Base-by-base conservation (phyloP, 352 stramenopile species). In the Globisporangium solare region DNA sequence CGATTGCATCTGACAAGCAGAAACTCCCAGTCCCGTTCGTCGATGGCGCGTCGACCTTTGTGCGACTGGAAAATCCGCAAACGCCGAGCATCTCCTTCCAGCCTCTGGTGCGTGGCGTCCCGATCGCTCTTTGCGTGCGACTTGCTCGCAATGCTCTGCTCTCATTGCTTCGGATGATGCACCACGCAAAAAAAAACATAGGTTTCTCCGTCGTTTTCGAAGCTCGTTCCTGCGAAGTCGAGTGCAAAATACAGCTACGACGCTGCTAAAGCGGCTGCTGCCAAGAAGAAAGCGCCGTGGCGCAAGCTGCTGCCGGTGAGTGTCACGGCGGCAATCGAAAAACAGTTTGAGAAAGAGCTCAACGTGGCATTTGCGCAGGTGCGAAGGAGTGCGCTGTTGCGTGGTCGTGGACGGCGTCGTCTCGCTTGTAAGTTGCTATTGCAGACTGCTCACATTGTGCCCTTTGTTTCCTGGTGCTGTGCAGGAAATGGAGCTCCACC, bases 291-390 rank as follows among this genome's bases (percentile, higher is more conserved):
- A 52, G 61, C 65, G 11, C 74, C 78, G 17, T 32, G 89, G 20
- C 81, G 48, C 61, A 89, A 83, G 40, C 64, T 83, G 10, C 21
- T 92, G 21, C 64, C 76, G 1, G 10, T 56, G 0, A 69, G 64
- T 10, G 17, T 53, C n/a, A 63, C 58, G 0, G 67, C 66, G 11
- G 15, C 55, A 18, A 63, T 59, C 0, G 76, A 83, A 12, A 71
- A 71, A 20, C 70, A 86, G n/a, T 56, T 84, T n/a, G 83, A 92
- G 60, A 85, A 78, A 41, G 74, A 88, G 51, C 55, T 89, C 42
- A 92, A 92, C 41, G 61, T 74, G 27, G 74, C 69, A 17, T 84
- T 92, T 51, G 74, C 71, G 10, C 53, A 76, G 68, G 73, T 78
- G n/a, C 31, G 43, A 24, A n/a, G n/a, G n/a, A n/a, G n/a, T n/a